A percentile compares a stretch with the other conserved stretches of the same genome.
phyloP scores from a whole-genome alignment of 805 yeast genomes.

The Candida insectorum region DNA sequence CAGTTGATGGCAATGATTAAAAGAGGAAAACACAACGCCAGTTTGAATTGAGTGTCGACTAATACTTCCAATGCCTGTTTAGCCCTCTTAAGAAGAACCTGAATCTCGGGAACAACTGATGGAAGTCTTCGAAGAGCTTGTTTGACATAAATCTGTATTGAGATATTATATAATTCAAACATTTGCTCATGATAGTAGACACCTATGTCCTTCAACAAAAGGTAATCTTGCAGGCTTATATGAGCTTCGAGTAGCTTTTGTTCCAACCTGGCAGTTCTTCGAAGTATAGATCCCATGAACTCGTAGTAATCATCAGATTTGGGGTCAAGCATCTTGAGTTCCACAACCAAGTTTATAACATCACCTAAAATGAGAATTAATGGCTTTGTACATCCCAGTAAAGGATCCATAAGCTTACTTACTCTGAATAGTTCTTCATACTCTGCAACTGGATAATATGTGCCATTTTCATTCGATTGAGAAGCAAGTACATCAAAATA shows the following conservation, averaged over 20 bases:
- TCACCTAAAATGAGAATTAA: conserved; percentile 17
- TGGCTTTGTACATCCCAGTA: conserved; percentile 17
- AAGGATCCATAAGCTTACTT: conserved; percentile 15
- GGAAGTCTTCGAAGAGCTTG: conserved; percentile 10
- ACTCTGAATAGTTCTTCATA: conserved; percentile 10
- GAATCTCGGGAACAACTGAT: conserved; percentile 14
- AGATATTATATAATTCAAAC: conserved; percentile 1
- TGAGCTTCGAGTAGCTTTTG: not conserved
- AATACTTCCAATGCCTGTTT: conserved; percentile 5
- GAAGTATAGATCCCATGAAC: conserved; percentile 4
- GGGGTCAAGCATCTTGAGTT: conserved; percentile 13
- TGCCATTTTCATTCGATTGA: conserved; percentile 17
- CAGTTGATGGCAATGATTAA: conserved; percentile 33
- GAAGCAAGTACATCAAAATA: conserved; percentile 15
- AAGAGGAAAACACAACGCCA: conserved; percentile 37
- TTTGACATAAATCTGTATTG: conserved; percentile 8
- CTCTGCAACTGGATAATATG: conserved; percentile 17
- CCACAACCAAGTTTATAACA: conserved; percentile 15
- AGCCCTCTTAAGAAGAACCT: conserved; percentile 4
- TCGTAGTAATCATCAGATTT: not conserved
- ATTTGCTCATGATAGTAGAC: not conserved
- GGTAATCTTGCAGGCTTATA: not conserved
- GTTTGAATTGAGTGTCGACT: conserved; percentile 3
- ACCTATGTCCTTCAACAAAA: conserved; percentile 3
- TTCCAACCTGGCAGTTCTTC: not conserved